These are phyloP conservation scores for Monascus purpureus DNA, from an alignment of 495 filamentous ascomycete species.

Conservation along the genomic window DNA sequence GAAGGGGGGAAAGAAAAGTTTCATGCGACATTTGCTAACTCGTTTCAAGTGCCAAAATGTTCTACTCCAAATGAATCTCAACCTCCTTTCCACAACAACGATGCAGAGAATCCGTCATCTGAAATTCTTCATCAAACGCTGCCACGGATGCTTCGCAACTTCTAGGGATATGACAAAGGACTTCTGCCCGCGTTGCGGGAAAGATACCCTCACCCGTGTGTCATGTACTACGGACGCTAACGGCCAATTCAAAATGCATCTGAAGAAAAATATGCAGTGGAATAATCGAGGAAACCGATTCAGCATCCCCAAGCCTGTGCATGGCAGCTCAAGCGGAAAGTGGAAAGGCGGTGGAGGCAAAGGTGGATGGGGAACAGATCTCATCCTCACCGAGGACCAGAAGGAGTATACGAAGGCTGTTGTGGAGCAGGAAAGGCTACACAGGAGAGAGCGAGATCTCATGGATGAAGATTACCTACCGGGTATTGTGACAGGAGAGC, in stretches of 20 bases:
- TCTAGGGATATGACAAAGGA: slow-evolving; percentile 78
- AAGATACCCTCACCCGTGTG: slow-evolving; percentile 72
- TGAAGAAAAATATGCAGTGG: slow-evolving; percentile 94
- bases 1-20: no score
- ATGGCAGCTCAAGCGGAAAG: slow-evolving; percentile 67
- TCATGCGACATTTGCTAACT: slow-evolving; percentile 5
- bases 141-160: slow-evolving; percentile 84
- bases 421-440: slow-evolving; percentile 45
- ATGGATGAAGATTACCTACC: slow-evolving; percentile 95
- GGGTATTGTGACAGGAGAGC: slow-evolving; percentile 68
- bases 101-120: slow-evolving; percentile 65
- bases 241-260: slow-evolving; percentile 72
- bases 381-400: slow-evolving; percentile 90
- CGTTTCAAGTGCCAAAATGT: slow-evolving; percentile 61
- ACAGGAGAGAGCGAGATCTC: slow-evolving; percentile 54
- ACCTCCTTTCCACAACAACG: slow-evolving; percentile 61
- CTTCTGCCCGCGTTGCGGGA: slow-evolving; percentile 87
- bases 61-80: slow-evolving; percentile 82
- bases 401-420: slow-evolving; percentile 70
- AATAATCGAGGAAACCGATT: slow-evolving; percentile 83
- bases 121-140: slow-evolving; percentile 78
- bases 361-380: slow-evolving; percentile 64
- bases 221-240: slow-evolving; percentile 67
- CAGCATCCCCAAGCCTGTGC: slow-evolving; percentile 81
- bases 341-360: slow-evolving; percentile 63